Percentiles rank a stretch among this genome's conserved stretches.
These are phyloP conservation scores for Cephalotrichum gorgonifer DNA, from an alignment of 2,329 filamentous ascomycete genomes.

Conservation along the genomic window DNA sequence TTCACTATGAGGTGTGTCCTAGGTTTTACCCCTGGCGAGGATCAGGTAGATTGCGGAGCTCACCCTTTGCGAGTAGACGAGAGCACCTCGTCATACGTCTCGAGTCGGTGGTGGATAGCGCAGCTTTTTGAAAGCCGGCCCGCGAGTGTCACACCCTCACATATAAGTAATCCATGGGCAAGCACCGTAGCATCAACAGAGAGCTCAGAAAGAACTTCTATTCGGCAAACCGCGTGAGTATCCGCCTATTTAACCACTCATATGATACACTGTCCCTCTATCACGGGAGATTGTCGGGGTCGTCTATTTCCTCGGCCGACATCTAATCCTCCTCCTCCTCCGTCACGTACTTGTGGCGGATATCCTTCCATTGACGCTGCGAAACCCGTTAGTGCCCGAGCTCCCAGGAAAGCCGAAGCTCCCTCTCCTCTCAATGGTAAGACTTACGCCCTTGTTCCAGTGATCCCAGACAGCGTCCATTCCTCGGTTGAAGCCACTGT, in stretches of 20 bases:
- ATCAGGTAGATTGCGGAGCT: too few species aligned
- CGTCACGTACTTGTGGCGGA: constrained; percentile 79
- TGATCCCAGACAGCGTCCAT: constrained; percentile 85
- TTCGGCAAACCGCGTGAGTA: background rate
- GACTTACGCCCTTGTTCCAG: constrained; percentile 82
- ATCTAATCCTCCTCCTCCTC: constrained; percentile 54
- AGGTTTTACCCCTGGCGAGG: too few species aligned
- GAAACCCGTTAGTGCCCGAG: constrained; percentile 6
- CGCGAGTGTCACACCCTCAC: too few species aligned
- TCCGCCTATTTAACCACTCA: background rate
- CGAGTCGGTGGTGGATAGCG: too few species aligned
- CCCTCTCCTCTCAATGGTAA: background rate
- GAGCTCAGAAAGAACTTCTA: background rate
- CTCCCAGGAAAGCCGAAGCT: too few species aligned
- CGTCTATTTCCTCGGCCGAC: constrained; percentile 22
- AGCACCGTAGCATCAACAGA: background rate
- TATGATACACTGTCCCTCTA: constrained; percentile 4
- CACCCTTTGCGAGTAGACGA: too few species aligned
- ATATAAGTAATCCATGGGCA: too few species aligned
- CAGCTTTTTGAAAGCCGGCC: too few species aligned
- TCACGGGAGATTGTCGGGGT: too few species aligned
- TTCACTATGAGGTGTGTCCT: too few species aligned
- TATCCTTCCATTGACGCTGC: constrained; percentile 99
- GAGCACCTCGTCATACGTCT: too few species aligned
- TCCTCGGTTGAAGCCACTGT: constrained; percentile 69